These are phyloP conservation scores for Sclerospora graminicola DNA, from an alignment of 352 stramenopile species.

Conservation along the genomic window DNA sequence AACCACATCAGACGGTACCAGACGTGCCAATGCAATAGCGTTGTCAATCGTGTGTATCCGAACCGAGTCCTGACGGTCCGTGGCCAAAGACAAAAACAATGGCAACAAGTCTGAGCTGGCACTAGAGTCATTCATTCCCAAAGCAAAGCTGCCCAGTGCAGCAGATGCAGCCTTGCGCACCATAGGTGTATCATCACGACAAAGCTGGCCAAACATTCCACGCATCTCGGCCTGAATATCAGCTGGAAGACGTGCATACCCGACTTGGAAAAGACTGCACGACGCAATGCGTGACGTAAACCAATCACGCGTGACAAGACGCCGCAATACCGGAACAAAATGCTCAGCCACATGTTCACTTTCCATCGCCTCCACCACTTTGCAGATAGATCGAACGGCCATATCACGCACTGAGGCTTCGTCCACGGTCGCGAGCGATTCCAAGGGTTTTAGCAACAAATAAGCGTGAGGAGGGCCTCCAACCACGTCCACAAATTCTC, in stretches of 20 bases:
- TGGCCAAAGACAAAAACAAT: conserved; percentile 71
- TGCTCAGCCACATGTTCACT: conserved; percentile 79
- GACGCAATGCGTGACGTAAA: conserved; percentile 83
- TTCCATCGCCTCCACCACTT: conserved; percentile 82
- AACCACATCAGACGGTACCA: conserved; percentile 67
- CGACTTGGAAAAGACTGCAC: conserved; percentile 73
- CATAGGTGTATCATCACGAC: conserved; percentile 96
- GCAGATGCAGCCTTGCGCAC: conserved; percentile 88
- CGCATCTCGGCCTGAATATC: conserved; percentile 79
- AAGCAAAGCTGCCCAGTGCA: conserved; percentile 84
- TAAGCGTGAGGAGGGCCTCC: conserved; percentile 83
- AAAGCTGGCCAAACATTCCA: conserved; percentile 89
- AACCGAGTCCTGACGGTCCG: conserved; percentile 94
- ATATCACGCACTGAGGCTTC: conserved; percentile 92
- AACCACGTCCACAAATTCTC: conserved; percentile 85
- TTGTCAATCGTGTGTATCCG: conserved; percentile 96
- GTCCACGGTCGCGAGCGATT: conserved; percentile 89
- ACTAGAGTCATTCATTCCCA: conserved; percentile 48
- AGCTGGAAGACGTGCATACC: conserved; percentile 40
- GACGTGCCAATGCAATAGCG: conserved; percentile 88
- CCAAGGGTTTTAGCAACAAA: conserved; percentile 90
- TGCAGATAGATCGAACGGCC: conserved; percentile 85
- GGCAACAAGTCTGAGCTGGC: conserved; percentile 71
- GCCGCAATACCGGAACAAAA: conserved; percentile 89
- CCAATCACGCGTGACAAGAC: conserved; percentile 94